phyloP scores from a whole-genome alignment of 2,329 filamentous ascomycete species.

The Clonostachys rhizophaga region DNA sequence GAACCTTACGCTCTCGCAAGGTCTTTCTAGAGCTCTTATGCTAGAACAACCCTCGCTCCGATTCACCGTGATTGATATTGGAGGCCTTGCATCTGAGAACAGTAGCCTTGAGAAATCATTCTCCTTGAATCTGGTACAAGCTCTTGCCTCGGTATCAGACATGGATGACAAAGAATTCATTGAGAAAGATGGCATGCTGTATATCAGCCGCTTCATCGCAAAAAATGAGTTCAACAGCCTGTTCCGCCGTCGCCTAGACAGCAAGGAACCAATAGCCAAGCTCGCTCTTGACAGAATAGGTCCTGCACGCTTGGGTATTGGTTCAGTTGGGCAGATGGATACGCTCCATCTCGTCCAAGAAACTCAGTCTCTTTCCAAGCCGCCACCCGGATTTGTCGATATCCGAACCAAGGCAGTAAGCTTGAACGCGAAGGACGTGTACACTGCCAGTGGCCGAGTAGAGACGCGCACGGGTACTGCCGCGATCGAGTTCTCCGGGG shows the following conservation, averaged over 20 bases:
- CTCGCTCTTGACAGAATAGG: background rate
- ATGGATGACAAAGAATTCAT: conserved; percentile 3
- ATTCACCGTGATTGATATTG: background rate
- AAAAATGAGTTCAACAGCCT: background rate
- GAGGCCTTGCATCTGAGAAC: background rate
- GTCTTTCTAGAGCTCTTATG: conserved; percentile 2
- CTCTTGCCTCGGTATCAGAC: background rate
- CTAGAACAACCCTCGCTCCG: conserved; percentile 3
- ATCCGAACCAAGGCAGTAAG: conserved; percentile 12
- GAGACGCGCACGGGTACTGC: conserved; percentile 11
- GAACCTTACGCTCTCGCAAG: background rate
- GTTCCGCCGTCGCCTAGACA: background rate
- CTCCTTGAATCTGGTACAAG: background rate
- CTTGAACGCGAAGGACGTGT: conserved; percentile 13
- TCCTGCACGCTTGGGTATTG: background rate
- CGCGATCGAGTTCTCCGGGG: conserved; percentile 15
- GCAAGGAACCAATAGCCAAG: background rate
- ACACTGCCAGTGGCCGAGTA: conserved; percentile 14
- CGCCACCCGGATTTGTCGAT: conserved; percentile 15
- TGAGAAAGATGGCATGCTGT: background rate
- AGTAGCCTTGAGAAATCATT: too few relatives aligned
- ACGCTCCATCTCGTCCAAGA: background rate
- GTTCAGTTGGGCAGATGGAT: background rate
- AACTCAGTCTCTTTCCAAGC: background rate
- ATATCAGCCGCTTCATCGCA: background rate